Evolutionary conservation across 768 basidiomycete species (phyloP).

Genomic region (Mycena galericulata): DNA sequence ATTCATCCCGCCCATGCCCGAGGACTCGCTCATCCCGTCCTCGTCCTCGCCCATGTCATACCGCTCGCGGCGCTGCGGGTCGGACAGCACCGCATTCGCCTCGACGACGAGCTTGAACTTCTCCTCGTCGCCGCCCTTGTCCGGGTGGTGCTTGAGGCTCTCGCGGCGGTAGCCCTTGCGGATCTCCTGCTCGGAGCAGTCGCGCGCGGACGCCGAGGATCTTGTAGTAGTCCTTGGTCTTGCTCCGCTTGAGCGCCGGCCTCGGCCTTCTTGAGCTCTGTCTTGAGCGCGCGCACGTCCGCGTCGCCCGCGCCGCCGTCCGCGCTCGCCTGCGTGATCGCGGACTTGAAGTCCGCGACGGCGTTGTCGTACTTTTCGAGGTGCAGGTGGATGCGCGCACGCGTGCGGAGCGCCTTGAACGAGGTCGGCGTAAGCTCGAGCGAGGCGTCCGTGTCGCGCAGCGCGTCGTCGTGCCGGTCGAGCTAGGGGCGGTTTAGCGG

Average conservation of each 20-base stretch:
- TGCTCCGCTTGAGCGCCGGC: slow-evolving; percentile 85
- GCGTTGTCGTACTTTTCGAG: slow-evolving; percentile 80
- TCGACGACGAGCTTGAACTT: slow-evolving; percentile 93
- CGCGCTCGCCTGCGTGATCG: slow-evolving; percentile 76
- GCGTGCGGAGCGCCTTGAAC: slow-evolving; percentile 90
- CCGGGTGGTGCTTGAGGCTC: slow-evolving; percentile 87
- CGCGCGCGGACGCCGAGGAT: slow-evolving; percentile 73
- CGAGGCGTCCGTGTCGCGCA: slow-evolving; percentile 77
- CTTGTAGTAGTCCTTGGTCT: slow-evolving; percentile 92
- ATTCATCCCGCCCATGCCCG: slow-evolving; percentile 59
- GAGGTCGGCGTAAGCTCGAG: slow-evolving; percentile 71
- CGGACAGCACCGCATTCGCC: slow-evolving; percentile 85
- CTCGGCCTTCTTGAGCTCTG: slow-evolving; percentile 86
- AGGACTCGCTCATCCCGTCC: slow-evolving; percentile 66
- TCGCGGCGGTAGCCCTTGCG: slow-evolving; percentile 94
- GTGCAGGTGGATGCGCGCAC: slow-evolving; percentile 81
- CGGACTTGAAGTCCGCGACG: slow-evolving; percentile 82
- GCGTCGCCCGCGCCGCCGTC: slow-evolving; percentile 68
- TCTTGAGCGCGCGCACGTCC: slow-evolving; percentile 70
- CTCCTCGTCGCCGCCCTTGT: slow-evolving; percentile 96
- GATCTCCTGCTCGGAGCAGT: slow-evolving; percentile 78
- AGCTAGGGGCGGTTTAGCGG: slow-evolving; percentile 56
- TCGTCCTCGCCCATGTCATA: slow-evolving; percentile 90
- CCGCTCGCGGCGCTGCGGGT: slow-evolving; percentile 75
- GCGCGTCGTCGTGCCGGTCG: slow-evolving; percentile 72